Base-by-base conservation (phyloP, 2,329 filamentous ascomycete genomes). In the Stromatinia cepivora region DNA sequence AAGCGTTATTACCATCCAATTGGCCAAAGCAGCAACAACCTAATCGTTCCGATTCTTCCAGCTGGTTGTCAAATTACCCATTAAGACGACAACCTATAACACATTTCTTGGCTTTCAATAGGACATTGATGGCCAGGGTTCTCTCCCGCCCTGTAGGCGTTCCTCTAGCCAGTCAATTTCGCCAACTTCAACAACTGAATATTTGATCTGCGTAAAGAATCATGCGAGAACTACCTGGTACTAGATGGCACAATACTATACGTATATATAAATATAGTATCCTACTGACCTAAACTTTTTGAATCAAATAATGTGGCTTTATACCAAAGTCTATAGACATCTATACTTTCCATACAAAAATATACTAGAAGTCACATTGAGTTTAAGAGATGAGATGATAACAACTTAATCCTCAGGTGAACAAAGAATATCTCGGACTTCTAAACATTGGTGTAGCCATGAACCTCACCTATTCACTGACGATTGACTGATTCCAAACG, bases 91-190 rank as follows among this genome's bases (percentile, higher is more conserved):
- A 25, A 34, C 59, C 31, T 25, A 20, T 22, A 3, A 62, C 22
- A 22, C 45, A 48, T 62, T 62, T 25, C 59, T 62, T 62, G 45
- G 45, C 59, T 45, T 7, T 50, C 45, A 28, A 31, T 62, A 17
- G 13, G 34, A 25, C 48, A 50, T 50, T 36, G 20, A 62, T 20
- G 28, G 28, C 31, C n/a, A 31, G 39, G 42, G 25, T 11, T 0
- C 9, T 31, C 39, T 31, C 20, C 34, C 4, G 31, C 28, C 25
- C 15, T 3, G 39, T 9, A 45, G 1, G 25, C 36, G 22, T 58
- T 42, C 36, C 36, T 5, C 11, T 25, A 20, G 10, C 57, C n/a
- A 61, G 39, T 61, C 57, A 45, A 31, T 46, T 9, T 34, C 15
- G 42, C n/a, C 42, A 62, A 48, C 42, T 25, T 62, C 31, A 6